Evolutionary conservation across 1,284 basidiomycete genomes (phyloP).

Genomic region (Marasmius tenuissimus): DNA sequence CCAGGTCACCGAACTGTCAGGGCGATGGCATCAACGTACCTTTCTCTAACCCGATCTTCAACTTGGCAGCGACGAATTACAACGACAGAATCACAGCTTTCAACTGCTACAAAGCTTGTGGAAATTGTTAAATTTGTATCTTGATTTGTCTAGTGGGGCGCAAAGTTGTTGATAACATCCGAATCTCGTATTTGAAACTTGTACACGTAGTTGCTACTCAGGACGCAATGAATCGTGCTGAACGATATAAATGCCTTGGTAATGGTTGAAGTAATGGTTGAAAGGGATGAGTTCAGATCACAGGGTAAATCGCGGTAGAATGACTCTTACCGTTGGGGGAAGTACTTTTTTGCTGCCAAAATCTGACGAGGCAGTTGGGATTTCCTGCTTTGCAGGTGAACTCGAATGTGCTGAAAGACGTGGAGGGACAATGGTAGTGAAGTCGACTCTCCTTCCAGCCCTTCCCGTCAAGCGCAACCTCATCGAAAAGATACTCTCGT

Average conservation of each 20-base stretch:
- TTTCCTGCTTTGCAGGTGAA: constrained; percentile 11
- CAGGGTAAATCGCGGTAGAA: background rate
- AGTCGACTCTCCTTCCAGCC: background rate
- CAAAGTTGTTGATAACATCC: background rate
- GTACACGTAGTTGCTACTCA: background rate
- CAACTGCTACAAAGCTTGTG: constrained; percentile 5
- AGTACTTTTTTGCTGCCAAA: constrained; percentile 16
- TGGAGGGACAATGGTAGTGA: constrained; percentile 16
- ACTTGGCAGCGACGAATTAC: constrained; percentile 11
- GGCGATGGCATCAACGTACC: constrained; percentile 11
- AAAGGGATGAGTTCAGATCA: background rate
- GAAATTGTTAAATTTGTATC: background rate
- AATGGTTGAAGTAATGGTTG: background rate
- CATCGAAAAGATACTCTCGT: constrained; percentile 9
- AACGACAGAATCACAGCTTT: constrained; percentile 8
- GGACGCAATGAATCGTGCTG: background rate
- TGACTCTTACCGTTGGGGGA: background rate
- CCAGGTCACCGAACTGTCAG: constrained; percentile 3
- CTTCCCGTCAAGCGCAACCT: constrained; percentile 3
- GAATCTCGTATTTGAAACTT: background rate
- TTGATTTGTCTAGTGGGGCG: background rate
- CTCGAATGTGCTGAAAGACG: constrained; percentile 16
- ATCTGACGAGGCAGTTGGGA: constrained; percentile 14
- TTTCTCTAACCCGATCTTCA: constrained; percentile 8
- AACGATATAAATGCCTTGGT: background rate